Evolutionary conservation across 768 basidiomycete species (phyloP).

Genomic region (Asterophora parasitica): DNA sequence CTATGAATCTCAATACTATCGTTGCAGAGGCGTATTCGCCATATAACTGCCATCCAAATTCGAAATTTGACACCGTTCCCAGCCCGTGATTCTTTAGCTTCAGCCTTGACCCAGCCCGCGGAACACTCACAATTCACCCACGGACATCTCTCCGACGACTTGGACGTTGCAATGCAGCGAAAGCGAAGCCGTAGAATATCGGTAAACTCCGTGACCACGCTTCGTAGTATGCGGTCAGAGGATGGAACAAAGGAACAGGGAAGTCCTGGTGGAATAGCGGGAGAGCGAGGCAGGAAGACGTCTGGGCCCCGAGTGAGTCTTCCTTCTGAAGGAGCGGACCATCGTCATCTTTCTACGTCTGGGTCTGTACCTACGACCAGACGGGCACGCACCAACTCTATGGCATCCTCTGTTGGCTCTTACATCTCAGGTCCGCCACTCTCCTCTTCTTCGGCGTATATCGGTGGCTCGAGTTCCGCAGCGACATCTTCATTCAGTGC

Average conservation of each 20-base stretch:
- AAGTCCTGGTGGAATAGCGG: slow-evolving; percentile 15
- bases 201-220: slow-evolving; percentile 46
- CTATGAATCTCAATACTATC: slow-evolving; percentile 7
- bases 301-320: slow-evolving; percentile 44
- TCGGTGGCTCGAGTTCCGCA: slow-evolving; percentile 19
- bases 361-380: slow-evolving; percentile 30
- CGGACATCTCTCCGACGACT: slow-evolving; percentile 64
- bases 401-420: slow-evolving; percentile 43
- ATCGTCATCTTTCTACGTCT: slow-evolving; percentile 16
- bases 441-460: slow-evolving; percentile 12
- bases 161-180: slow-evolving; percentile 55
- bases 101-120: slow-evolving; percentile 65
- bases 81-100: slow-evolving; percentile 70
- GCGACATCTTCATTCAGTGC: slow-evolving; percentile 22
- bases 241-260: slow-evolving; percentile 33
- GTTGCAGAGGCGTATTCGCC: slow-evolving; percentile 62
- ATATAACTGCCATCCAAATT: slow-evolving; percentile 69
- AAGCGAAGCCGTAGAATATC: slow-evolving; percentile 62
- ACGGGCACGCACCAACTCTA: slow-evolving; percentile 49
- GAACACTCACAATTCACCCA: slow-evolving; percentile 57
- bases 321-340: slow-evolving; percentile 18
- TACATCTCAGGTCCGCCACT: slow-evolving; percentile 20
- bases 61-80: slow-evolving; percentile 85
- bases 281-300: slow-evolving; percentile 36
- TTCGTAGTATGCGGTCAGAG: slow-evolving; percentile 42